Percentiles rank a stretch among this genome's conserved stretches.
Conservation (phyloP, 345 rosid genomes). For the Eucalyptus viminalis region DNA sequence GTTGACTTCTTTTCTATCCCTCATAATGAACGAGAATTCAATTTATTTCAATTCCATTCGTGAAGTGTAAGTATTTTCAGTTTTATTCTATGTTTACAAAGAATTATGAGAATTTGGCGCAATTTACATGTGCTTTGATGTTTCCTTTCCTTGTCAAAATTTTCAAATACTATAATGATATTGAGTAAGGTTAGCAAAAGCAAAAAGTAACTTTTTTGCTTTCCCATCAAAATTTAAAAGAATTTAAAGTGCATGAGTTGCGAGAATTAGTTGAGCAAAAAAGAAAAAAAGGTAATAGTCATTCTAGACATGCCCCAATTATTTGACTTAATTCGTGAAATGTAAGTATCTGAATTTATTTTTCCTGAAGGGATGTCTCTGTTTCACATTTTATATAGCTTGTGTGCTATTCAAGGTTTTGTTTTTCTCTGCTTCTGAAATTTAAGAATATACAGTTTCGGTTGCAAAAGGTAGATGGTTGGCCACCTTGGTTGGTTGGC, state of each 20-base stretch:
- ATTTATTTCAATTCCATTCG: slow-evolving; percentile 90
- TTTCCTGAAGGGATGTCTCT: neutral
- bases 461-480: neutral
- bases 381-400: neutral
- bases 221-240: neutral
- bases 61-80: slow-evolving; percentile 66
- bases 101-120: neutral
- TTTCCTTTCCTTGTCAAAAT: neutral
- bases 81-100: neutral
- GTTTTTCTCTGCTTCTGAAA: neutral
- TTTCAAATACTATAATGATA: neutral
- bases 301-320: neutral
- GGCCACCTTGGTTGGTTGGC: neutral
- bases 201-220: neutral
- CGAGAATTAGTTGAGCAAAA: neutral
- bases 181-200: neutral
- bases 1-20: slow-evolving; percentile 80
- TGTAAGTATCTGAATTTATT: slow-evolving; percentile 33
- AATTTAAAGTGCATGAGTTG: neutral
- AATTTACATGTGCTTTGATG: neutral
- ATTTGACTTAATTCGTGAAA: slow-evolving; percentile 38
- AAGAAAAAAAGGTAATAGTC: neutral
- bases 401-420: neutral
- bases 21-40: slow-evolving; percentile 52
- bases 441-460: neutral